These are phyloP conservation scores for Anthracocystis walkeri DNA, from an alignment of 1,284 basidiomycete species.

Conservation along the genomic window DNA sequence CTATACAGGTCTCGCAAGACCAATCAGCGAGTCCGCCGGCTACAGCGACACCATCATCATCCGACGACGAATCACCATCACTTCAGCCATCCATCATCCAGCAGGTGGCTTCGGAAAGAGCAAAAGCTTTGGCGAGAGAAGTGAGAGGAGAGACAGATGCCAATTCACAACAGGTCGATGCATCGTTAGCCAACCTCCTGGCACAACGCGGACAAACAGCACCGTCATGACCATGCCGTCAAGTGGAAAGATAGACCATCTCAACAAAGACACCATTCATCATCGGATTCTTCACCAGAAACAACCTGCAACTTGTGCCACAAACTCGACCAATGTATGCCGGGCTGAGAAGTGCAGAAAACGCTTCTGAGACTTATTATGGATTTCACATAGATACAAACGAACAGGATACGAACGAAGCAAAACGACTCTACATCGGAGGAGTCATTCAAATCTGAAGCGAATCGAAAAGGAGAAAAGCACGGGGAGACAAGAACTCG, in stretches of 20 bases:
- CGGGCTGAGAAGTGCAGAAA: not conserved
- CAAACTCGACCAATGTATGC: not conserved
- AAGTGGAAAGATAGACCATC: not conserved
- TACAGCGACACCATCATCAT: not conserved
- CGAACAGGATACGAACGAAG: not conserved
- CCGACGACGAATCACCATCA: not conserved
- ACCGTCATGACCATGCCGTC: slow-evolving; percentile 14
- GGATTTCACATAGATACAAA: slow-evolving; percentile 9
- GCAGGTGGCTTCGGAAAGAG: slow-evolving; percentile 43
- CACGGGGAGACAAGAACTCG: not conserved
- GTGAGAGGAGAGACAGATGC: slow-evolving; percentile 21
- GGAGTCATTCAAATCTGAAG: not conserved
- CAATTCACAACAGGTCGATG: slow-evolving; percentile 14
- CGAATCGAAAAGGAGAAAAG: not conserved
- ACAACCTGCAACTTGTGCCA: not conserved
- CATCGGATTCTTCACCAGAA: not conserved
- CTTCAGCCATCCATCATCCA: slow-evolving; percentile 41
- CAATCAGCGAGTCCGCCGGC: not conserved
- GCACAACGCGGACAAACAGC: slow-evolving; percentile 27
- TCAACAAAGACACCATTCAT: slow-evolving; percentile 5
- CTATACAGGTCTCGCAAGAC: not conserved
- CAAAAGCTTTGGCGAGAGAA: slow-evolving; percentile 41
- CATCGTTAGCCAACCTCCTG: slow-evolving; percentile 33
- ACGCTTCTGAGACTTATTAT: not conserved
- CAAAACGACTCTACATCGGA: not conserved